phyloP scores from a whole-genome alignment of 164 flowering plant genomes.

The Piper longum region DNA sequence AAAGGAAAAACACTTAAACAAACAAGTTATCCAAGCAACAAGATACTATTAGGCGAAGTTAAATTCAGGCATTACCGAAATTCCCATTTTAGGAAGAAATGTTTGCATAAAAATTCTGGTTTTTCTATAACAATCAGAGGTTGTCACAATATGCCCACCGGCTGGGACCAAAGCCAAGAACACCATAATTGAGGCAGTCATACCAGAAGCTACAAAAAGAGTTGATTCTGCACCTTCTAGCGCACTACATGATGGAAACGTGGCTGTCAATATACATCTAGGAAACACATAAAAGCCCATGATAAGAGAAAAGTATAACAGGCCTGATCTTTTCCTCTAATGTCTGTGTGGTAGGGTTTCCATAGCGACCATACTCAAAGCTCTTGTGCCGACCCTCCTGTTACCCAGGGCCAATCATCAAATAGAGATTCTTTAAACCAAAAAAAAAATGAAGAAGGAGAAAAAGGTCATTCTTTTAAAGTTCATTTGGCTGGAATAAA shows the following conservation, averaged over 20 bases:
- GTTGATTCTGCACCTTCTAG: conserved; percentile 98
- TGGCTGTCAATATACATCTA: not conserved
- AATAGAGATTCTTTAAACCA: not conserved
- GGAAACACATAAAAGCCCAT: not conserved
- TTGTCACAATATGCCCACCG: conserved; percentile 91
- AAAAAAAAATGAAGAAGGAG: not conserved
- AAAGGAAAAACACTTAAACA: not conserved
- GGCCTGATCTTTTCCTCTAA: conserved; percentile 82
- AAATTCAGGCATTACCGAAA: conserved; percentile 32
- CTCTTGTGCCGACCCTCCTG: conserved; percentile 71
- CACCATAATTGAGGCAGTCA: conserved; percentile 80
- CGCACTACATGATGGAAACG: conserved; percentile 33
- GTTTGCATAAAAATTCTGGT: conserved; percentile 82
- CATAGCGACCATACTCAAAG: conserved; percentile 96
- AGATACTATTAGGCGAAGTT: not conserved
- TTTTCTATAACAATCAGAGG: conserved; percentile 91
- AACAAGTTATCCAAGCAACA: not conserved
- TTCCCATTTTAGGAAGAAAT: conserved; percentile 80
- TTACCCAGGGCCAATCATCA: not conserved
- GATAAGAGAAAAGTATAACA: conserved; percentile 1
- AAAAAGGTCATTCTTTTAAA: not conserved
- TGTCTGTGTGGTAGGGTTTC: conserved; percentile 76
- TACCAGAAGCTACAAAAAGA: conserved; percentile 80
- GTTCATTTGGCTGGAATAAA: too few relatives aligned
- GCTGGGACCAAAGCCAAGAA: conserved; percentile 83